Base-by-base conservation (phyloP, 108 stramenopile genomes). In the Seminavis robusta region DNA sequence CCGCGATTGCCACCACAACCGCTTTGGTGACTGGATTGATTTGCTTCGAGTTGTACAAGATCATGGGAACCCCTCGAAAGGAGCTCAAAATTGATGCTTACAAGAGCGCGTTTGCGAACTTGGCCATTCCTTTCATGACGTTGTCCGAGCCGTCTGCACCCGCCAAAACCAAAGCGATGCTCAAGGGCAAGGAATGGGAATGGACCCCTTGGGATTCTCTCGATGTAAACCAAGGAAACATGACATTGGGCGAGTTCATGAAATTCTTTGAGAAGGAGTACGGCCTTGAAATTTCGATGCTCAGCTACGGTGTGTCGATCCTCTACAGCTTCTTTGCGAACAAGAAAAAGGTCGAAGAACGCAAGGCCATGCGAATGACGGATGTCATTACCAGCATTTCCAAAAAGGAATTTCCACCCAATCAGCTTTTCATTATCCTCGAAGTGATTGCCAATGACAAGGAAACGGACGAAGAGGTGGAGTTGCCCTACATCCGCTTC, bases 1-100 rank as follows among this genome's bases (percentile, higher is more conserved):
- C 98, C 11, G 98, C 98, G 24, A 99, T 99, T 73, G 96, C 98
- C 36, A 99, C 98, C 16, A 99, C 97, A 16, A 99, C 98, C 10
- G 97, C 98, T 4, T 73, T 99, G 59, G 98, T 98, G 47, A 96
- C 98, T 0, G 98, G 98, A 34, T 66, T 97, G 33, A 81, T 98
- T 57, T 97, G 97, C 56, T 73, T 99, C 27, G 98, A 99, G 60
- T 68, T 99, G 33, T 94, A 93, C 85, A 99, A 99, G 84, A 64
- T 99, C 36, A 70, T 98, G 49, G 89, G 93, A 15, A 82, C 89
- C 17, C 55, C 93, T 31, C 80, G 79, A 33, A 94, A 92, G 66
- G 79, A 84, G 52, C 83, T 96, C 60, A 87, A 76, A 36, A 76
- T 97, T 44, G 95, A 97, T 45, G 86, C 86, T 20, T 95, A 94